Evolutionary conservation across 106 monocot genomes (phyloP).

Genomic region (Hemerocallis citrina): DNA sequence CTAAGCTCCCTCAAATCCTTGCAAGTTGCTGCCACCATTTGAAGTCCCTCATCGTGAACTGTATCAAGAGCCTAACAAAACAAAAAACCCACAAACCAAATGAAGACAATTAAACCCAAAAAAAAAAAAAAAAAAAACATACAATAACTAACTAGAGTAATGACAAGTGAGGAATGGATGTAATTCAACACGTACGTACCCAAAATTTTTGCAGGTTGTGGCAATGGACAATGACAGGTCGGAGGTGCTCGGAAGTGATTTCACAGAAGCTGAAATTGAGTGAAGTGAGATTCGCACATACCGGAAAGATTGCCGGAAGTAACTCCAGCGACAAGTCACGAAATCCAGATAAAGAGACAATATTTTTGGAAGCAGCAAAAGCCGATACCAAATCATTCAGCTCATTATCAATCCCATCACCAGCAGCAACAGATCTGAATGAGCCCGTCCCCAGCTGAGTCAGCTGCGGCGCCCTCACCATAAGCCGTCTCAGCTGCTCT

Average conservation of each 20-base stretch:
- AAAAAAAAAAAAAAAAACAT: no score
- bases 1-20: constrained; percentile 44
- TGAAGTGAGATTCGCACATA: constrained; percentile 46
- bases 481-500: constrained; percentile 22
- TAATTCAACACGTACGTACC: no score
- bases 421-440: constrained; percentile 25
- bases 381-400: constrained; percentile 19
- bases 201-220: constrained; percentile 61
- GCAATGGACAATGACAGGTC: constrained; percentile 47
- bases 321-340: constrained; percentile 28
- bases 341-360: constrained; percentile 57
- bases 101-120: no score
- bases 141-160: no score
- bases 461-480: constrained; percentile 40
- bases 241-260: constrained; percentile 35
- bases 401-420: not conserved
- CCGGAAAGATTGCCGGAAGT: constrained; percentile 50
- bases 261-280: constrained; percentile 58
- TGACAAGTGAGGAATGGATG: not conserved
- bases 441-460: constrained; percentile 59
- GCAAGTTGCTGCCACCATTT: constrained; percentile 46
- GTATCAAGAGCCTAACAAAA: constrained; percentile 30
- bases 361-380: constrained; percentile 29
- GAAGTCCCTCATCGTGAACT: constrained; percentile 26
- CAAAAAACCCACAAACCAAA: constrained; percentile 1